Percentiles rank a stretch among this genome's conserved stretches.
Conservation (phyloP, 306 rosid genomes). For the Cotoneaster glaucophyllus region DNA sequence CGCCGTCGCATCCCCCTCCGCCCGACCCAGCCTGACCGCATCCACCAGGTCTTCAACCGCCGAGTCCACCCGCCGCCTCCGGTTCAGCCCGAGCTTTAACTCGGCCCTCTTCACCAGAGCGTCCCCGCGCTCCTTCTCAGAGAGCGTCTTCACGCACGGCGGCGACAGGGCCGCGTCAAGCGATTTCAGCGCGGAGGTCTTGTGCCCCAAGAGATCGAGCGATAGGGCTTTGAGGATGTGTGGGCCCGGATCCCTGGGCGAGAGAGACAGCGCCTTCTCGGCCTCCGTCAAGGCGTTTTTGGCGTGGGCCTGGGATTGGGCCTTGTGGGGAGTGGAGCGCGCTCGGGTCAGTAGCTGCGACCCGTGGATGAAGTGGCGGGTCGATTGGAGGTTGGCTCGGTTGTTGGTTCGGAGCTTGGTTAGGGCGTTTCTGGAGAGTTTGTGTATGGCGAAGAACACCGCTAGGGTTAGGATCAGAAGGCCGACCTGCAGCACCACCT, state of each 20-base stretch:
- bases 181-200: slow-evolving; percentile 36
- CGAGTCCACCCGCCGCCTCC: slow-evolving; percentile 53
- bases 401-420: slow-evolving; percentile 28
- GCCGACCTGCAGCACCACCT: slow-evolving; percentile 30
- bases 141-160: slow-evolving; percentile 34
- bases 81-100: slow-evolving; percentile 43
- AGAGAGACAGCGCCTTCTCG: slow-evolving; percentile 39
- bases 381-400: slow-evolving; percentile 29
- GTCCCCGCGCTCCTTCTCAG: slow-evolving; percentile 26
- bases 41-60: slow-evolving; percentile 50
- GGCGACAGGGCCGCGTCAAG: slow-evolving; percentile 41
- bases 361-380: slow-evolving; percentile 43
- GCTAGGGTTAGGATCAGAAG: slow-evolving; percentile 35
- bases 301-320: slow-evolving; percentile 40
- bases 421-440: slow-evolving; percentile 23
- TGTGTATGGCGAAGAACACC: slow-evolving; percentile 22
- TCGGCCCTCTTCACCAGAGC: slow-evolving; percentile 54
- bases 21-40: slow-evolving; percentile 27
- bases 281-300: slow-evolving; percentile 43
- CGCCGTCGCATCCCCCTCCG: slow-evolving; percentile 17
- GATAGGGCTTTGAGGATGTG: slow-evolving; percentile 51
- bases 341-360: slow-evolving; percentile 49
- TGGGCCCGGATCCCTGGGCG: slow-evolving; percentile 45
- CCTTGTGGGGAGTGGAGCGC: slow-evolving; percentile 24
- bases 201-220: slow-evolving; percentile 35